These are phyloP conservation scores for Phytophthora vignae DNA, from an alignment of 352 stramenopile species.

Conservation along the genomic window DNA sequence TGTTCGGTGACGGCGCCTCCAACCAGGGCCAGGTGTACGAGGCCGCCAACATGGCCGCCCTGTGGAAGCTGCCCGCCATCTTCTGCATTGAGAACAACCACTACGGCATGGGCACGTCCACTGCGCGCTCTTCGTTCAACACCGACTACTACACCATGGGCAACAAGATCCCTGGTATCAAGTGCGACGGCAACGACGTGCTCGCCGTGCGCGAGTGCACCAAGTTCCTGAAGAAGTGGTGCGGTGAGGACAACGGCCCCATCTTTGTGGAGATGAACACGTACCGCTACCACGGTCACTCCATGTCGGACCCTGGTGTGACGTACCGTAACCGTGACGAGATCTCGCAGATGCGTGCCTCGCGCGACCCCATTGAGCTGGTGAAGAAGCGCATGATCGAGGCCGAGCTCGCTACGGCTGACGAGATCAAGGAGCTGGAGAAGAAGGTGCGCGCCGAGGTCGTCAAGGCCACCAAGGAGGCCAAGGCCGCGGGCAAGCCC, in stretches of 20 bases:
- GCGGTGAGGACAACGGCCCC: constrained; percentile 96
- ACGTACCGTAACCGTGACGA: constrained; percentile 99
- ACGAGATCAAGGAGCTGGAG: constrained; percentile 99
- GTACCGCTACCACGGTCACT: constrained; percentile 99
- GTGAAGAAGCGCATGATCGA: constrained; percentile 98
- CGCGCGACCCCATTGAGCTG: constrained; percentile 98
- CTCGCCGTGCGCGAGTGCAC: constrained; percentile 97
- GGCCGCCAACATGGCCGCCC: constrained; percentile 96
- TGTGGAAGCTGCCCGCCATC: constrained; percentile 99
- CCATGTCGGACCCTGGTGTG: constrained; percentile 99
- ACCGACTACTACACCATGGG: constrained; percentile 99
- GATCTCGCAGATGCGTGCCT: constrained; percentile 98
- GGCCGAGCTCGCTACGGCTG: constrained; percentile 92
- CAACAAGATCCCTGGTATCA: constrained; percentile 99
- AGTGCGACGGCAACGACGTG: constrained; percentile 99
- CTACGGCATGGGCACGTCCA: constrained; percentile 99
- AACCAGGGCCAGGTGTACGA: constrained; percentile 99
- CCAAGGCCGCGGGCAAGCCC: constrained; percentile 81
- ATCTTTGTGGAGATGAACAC: constrained; percentile 99
- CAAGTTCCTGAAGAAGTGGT: constrained; percentile 97
- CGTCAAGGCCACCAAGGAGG: constrained; percentile 94
- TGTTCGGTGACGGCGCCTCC: constrained; percentile 99
- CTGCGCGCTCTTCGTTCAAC: constrained; percentile 97
- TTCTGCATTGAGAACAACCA: constrained; percentile 99
- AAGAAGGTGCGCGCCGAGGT: constrained; percentile 99